Conservation (phyloP, 148 eudicot genomes). For the Rhododendron molle region DNA sequence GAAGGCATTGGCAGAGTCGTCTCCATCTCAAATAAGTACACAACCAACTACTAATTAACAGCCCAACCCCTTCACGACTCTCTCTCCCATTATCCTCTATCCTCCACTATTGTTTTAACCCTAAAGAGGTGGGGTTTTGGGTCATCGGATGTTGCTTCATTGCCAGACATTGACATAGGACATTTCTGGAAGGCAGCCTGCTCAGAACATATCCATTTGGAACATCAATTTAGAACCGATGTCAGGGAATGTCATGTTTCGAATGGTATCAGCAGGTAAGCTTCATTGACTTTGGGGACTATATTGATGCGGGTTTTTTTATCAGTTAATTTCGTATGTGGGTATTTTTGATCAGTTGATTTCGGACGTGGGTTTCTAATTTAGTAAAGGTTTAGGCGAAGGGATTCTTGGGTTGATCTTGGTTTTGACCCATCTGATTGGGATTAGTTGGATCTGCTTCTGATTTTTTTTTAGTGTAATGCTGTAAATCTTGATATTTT, state of each 20-base stretch:
- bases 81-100: not conserved
- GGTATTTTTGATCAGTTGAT: not conserved
- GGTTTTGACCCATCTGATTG: not conserved
- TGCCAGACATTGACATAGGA: not conserved
- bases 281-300: conserved; percentile 19
- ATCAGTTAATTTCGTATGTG: not conserved
- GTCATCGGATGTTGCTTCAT: not conserved
- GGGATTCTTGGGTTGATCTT: not conserved
- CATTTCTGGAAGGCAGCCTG: not conserved
- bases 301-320: not conserved
- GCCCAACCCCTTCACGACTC: conserved; percentile 2
- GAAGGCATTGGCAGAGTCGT: not conserved
- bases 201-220: not conserved
- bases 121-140: not conserved
- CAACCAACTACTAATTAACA: not conserved
- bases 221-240: not conserved
- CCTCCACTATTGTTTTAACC: not conserved
- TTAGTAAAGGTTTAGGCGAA: not conserved
- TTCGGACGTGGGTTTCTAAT: not conserved
- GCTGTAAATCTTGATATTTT: not conserved
- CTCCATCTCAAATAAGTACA: not conserved
- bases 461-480: not conserved
- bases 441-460: conserved; percentile 12
- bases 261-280: conserved; percentile 42
- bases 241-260: conserved; percentile 18